Base-by-base conservation (phyloP, 495 filamentous ascomycete genomes). In the Penicillium dipodomyicola region DNA sequence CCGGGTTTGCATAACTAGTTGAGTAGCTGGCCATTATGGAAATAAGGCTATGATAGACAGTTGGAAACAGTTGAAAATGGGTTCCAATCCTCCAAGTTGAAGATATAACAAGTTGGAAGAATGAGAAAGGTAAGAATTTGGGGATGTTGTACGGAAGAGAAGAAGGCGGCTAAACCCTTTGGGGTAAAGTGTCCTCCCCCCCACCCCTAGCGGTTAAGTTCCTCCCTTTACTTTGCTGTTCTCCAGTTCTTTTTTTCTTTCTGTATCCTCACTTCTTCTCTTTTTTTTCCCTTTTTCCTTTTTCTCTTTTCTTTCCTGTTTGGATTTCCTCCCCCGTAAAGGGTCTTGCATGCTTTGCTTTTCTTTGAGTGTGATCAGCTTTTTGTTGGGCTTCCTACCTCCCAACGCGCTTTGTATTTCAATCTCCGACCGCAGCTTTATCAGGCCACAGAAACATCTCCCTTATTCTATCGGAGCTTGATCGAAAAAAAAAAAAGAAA, bases 171-270 rank as follows among this genome's bases (percentile, higher is more conserved):
- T 75, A 76, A 69, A 60, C 61, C 58, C 43, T 42, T 52, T 32
- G 45, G 61, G 30, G 65, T 71, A 72, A 70, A 56, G 64, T 45
- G 60, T 59, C 50, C 62, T 56, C 58, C 62, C 68, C 29, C 67
- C 69, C 67, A 63, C 71, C 65, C 64, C 65, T 66, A 69, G 72
- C 72, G 70, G 72, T 73, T 77, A 58, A 61, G 48, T 48, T 43
- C 45, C 56, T 60, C 49, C 57, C 59, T 62, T 60, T 52, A 46
- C 54, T 52, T 44, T 53, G 54, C 56, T 58, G 54, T 55, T 37
- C 30, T 49, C 29, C 33, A 51, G 20, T 60, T 54, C 47, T 58
- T 53, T 58, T 60, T 62, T 52, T 64, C 57, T 60, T 57, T 37
- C 40, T 54, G 49, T 59, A 50, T 62, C 51, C 56, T 51, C 27